These are phyloP conservation scores for Mikania micrantha DNA, from an alignment of 129 eudicot genomes.

Conservation along the genomic window DNA sequence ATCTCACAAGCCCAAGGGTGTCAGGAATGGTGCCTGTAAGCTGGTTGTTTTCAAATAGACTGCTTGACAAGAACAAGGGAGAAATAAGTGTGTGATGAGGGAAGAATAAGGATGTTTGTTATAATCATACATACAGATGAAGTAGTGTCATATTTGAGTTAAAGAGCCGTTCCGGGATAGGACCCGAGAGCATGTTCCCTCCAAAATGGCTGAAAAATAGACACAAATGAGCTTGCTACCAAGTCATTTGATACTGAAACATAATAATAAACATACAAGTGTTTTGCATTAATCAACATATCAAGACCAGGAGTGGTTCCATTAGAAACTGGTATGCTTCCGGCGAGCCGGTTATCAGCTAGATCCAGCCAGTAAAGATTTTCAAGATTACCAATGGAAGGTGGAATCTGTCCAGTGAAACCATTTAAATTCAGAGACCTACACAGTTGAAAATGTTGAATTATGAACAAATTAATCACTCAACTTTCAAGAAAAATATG, in stretches of 20 bases:
- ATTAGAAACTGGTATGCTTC: conserved; percentile 71
- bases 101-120: not conserved
- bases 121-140: conserved; percentile 61
- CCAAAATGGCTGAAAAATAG: conserved; percentile 71
- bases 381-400: conserved; percentile 58
- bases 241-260: not conserved
- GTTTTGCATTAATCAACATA: conserved; percentile 52
- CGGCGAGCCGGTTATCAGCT: conserved; percentile 68
- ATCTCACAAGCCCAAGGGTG: conserved; percentile 52
- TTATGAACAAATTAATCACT: not conserved
- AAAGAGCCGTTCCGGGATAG: conserved; percentile 57
- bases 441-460: conserved; percentile 10
- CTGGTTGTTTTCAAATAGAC: conserved; percentile 73
- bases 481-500: not conserved
- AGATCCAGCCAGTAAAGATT: conserved; percentile 86
- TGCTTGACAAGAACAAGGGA: conserved; percentile 19
- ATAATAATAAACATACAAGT: conserved; percentile 59
- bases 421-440: conserved; percentile 73
- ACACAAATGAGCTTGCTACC: not conserved
- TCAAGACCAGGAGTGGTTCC: conserved; percentile 71
- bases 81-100: not conserved
- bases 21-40: conserved; percentile 60
- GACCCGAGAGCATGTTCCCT: conserved; percentile 64
- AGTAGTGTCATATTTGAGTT: conserved; percentile 48
- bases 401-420: conserved; percentile 69